Percentiles rank a stretch among this genome's conserved stretches.
Conservation (phyloP, 2,329 filamentous ascomycete species). For the Arachnopeziza araneosa region DNA sequence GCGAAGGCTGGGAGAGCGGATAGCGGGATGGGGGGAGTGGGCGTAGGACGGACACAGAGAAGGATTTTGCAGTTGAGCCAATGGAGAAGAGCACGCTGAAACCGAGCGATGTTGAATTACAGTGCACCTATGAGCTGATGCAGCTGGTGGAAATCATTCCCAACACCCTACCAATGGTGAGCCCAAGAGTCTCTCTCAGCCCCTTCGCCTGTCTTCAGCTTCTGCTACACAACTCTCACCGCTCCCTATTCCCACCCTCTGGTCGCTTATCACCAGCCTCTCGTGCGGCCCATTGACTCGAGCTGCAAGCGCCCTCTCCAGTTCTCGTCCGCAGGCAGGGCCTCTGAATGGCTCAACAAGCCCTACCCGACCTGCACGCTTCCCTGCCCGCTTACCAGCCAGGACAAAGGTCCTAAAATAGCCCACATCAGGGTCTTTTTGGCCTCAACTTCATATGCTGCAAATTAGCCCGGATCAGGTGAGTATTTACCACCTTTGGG, state of each 20-base stretch:
- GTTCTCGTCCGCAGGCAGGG: neutral
- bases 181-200: too few species aligned
- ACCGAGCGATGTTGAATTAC: neutral
- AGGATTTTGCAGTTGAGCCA: neutral
- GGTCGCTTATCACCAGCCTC: slow-evolving; percentile 1
- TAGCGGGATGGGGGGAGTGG: neutral
- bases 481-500: slow-evolving; percentile 7
- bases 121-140: neutral
- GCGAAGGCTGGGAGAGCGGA: neutral
- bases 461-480: slow-evolving; percentile 12
- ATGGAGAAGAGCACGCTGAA: neutral
- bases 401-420: slow-evolving; percentile 21
- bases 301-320: slow-evolving; percentile 3
- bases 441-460: slow-evolving; percentile 4
- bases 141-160: too few species aligned
- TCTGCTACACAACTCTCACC: neutral
- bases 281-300: neutral
- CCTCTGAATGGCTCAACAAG: slow-evolving; percentile 13
- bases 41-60: neutral
- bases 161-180: too few species aligned
- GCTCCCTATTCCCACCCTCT: neutral
- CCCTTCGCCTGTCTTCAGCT: neutral
- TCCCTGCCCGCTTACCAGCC: slow-evolving; percentile 3
- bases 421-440: slow-evolving; percentile 20
- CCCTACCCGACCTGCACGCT: slow-evolving; percentile 11